Evolutionary conservation across 805 yeast species (phyloP), one percentile per base, ranked within the genome.

Genomic region (Clavispora santaluciae): DNA sequence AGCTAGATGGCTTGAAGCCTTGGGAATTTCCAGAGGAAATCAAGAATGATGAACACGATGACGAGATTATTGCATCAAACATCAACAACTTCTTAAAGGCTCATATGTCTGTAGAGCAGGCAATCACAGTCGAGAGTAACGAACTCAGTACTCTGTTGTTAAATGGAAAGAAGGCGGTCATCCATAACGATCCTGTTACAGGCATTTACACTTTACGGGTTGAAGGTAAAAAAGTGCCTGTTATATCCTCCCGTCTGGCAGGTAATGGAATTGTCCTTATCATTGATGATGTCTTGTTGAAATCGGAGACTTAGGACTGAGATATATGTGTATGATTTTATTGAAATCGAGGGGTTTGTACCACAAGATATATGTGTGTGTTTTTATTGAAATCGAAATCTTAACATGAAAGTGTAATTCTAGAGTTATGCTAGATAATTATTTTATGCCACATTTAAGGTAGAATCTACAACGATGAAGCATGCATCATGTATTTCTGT

Each of bases 11-110:
- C 2, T 55, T 81, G 36, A 87, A 86, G 57, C 95, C 95, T 16
- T 88, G 95, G 95, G 82, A 83, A 55, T 87, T 83, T 59, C 95
- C 95, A 0, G 57, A 55, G 6, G 52, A 66, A 5, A 65, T 78
- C 12, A 68, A 67, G 17, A 68, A 64, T 6, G 64, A 59, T 23
- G 56, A 57, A 1, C 53, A 55, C 17, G 54, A 59, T 20, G 55
- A 51, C 18, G 72, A 71, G 26, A 63, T 72, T 0, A 72, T 79
- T 5, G 56, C 64, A 16, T 53, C 64, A 12, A 87, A 87, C 57
- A 60, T 83, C 25, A 59, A 71, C 40, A 65, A 66, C 44, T 87
- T 84, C 51, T 71, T 86, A 22, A 67, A 74, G 43, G 74, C 81
- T 29, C 95, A 87, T 58, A 63, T 84, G 1, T 22, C 36, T 25